Percentiles rank a stretch among this genome's conserved stretches.
Conservation (phyloP, 2,329 filamentous ascomycete genomes). For the Alternaria sp. region DNA sequence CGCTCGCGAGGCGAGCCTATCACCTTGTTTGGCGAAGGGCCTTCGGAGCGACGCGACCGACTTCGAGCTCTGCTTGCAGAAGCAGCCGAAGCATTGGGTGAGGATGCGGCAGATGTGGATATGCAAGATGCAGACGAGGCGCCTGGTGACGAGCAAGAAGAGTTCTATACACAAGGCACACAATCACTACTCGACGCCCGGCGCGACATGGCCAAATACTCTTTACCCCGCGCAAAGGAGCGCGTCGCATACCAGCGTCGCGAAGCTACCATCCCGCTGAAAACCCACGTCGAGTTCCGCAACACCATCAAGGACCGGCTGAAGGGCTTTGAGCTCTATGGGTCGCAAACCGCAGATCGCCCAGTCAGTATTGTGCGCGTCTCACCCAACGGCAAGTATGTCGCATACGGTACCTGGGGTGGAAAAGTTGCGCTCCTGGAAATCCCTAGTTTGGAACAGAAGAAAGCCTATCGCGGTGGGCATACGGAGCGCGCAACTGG, state of each 20-base stretch:
- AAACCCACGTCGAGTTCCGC: constrained; percentile 91
- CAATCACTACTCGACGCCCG: constrained; percentile 78
- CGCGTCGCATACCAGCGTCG: constrained; percentile 79
- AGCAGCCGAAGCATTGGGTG: constrained; percentile 71
- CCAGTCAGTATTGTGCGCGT: constrained; percentile 93
- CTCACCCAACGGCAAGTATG: constrained; percentile 80
- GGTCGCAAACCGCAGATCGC: constrained; percentile 89
- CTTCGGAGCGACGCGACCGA: constrained; percentile 84
- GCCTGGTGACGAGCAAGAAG: constrained; percentile 70
- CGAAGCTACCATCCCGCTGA: constrained; percentile 83
- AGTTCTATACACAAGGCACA: constrained; percentile 91
- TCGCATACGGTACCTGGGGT: constrained; percentile 93
- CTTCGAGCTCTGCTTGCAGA: constrained; percentile 82
- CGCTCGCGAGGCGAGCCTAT: constrained; percentile 92
- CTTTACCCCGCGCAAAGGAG: constrained; percentile 80
- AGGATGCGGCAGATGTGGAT: constrained; percentile 58
- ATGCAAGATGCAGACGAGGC: constrained; percentile 64
- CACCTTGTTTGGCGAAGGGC: constrained; percentile 92
- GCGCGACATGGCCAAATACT: constrained; percentile 81
- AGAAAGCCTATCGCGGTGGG: constrained; percentile 74
- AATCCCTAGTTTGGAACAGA: constrained; percentile 82
- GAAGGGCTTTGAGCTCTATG: constrained; percentile 86
- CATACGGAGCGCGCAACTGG: constrained; percentile 92
- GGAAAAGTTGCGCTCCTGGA: constrained; percentile 87
- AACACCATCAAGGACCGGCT: constrained; percentile 87